These are phyloP conservation scores for Solanum etuberosum DNA, from an alignment of 257 asterid species.

Conservation along the genomic window DNA sequence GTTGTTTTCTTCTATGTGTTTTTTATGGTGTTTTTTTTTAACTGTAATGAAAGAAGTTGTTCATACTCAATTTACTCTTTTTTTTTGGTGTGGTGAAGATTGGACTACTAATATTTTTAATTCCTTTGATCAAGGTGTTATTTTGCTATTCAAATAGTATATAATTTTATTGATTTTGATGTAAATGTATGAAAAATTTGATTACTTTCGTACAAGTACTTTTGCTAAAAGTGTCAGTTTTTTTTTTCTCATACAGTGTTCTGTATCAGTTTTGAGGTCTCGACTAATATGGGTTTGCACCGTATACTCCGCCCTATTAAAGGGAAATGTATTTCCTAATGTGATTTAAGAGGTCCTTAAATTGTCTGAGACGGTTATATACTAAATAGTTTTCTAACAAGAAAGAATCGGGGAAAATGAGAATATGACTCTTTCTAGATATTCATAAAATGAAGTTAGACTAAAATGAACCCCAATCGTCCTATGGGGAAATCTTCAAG, in stretches of 20 bases:
- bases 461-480: neutral
- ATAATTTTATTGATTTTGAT: neutral
- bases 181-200: neutral
- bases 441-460: neutral
- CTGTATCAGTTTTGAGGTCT: neutral
- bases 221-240: neutral
- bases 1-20: neutral
- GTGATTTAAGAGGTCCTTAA: neutral
- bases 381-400: neutral
- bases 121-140: neutral
- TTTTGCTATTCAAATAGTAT: neutral
- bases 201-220: neutral
- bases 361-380: neutral
- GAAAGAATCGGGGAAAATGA: neutral
- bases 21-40: neutral
- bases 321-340: accelerated
- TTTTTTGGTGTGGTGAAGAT: neutral
- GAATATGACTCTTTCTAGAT: accelerated
- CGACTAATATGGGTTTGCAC: neutral
- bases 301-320: accelerated
- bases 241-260: neutral
- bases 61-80: neutral
- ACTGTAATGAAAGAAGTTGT: neutral
- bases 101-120: neutral
- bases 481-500: neutral